Evolutionary conservation across 805 yeast species (phyloP).

Genomic region (Yarrowia deformans): DNA sequence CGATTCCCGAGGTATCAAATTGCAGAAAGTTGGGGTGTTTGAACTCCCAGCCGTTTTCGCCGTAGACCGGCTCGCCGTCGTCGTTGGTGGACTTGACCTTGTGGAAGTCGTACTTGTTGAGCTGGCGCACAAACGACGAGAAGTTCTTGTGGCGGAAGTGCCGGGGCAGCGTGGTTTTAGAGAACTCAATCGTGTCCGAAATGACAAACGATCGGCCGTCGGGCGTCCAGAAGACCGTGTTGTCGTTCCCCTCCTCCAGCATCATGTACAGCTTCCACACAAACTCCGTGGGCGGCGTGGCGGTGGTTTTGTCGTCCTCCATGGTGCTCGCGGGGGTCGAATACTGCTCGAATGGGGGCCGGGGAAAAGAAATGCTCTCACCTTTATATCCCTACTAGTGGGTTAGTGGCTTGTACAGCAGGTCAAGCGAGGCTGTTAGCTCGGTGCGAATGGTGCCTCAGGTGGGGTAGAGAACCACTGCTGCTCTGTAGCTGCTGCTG

Average conservation of each 20-base stretch:
- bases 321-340: too few species aligned
- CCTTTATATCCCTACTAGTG: conserved; percentile 25
- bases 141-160: conserved; percentile 96
- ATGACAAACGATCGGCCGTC: conserved; percentile 89
- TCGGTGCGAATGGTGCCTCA: conserved; percentile 23
- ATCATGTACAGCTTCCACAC: conserved; percentile 62
- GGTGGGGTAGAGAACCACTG: conserved; percentile 9
- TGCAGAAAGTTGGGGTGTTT: conserved; percentile 86
- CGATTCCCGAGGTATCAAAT: conserved; percentile 78
- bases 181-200: conserved; percentile 83
- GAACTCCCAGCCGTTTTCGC: conserved; percentile 83
- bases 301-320: conserved; percentile 31
- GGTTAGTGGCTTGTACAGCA: conserved; percentile 13
- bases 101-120: conserved; percentile 97
- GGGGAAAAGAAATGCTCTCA: not conserved
- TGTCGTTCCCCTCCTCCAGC: conserved; percentile 78
- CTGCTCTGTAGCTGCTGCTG: not conserved
- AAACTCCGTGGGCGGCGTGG: conserved; percentile 36
- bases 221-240: conserved; percentile 84
- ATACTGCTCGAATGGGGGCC: too few species aligned
- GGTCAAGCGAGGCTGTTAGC: conserved; percentile 35
- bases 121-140: conserved; percentile 92
- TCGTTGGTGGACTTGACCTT: conserved; percentile 78
- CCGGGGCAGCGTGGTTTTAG: conserved; percentile 84
- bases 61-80: conserved; percentile 54